Evolutionary conservation across 106 monocot genomes (phyloP).

Genomic region (Dendrobium officinale): DNA sequence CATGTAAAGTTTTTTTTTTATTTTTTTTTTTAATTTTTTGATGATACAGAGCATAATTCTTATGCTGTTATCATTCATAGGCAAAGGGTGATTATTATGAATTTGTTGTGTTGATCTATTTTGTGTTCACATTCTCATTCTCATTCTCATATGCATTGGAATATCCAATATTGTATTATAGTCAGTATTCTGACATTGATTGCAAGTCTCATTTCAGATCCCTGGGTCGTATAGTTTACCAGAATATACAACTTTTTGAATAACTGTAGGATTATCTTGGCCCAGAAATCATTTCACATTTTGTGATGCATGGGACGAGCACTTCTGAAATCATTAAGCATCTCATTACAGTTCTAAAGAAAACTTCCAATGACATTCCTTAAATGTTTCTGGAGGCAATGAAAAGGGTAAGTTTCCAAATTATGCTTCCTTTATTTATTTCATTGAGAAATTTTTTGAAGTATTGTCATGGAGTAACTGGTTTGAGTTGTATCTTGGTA

Average conservation of each 20-base stretch:
- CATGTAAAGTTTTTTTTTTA: background rate
- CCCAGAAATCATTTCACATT: slow-evolving; percentile 91
- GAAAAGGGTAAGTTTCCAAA: slow-evolving; percentile 54
- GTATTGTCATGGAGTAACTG: background rate
- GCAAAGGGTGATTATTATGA: background rate
- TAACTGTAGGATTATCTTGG: slow-evolving; percentile 80
- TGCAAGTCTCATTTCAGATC: background rate
- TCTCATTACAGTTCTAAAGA: slow-evolving; percentile 71
- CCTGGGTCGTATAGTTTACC: background rate
- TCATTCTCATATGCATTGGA: background rate
- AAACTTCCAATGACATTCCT: slow-evolving; percentile 54
- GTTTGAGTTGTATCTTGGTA: background rate
- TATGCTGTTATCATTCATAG: background rate
- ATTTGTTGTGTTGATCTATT: background rate
- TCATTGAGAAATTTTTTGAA: background rate
- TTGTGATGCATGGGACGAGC: slow-evolving; percentile 76
- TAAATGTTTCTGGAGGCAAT: slow-evolving; percentile 73
- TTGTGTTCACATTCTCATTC: background rate
- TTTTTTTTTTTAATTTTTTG: background rate
- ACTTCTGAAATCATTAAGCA: slow-evolving; percentile 79
- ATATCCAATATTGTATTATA: background rate
- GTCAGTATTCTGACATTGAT: background rate
- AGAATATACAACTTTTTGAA: background rate
- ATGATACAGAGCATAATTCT: background rate
- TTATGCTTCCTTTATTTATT: slow-evolving; percentile 3